A percentile compares a stretch with the other conserved stretches of the same genome.
phyloP scores from a whole-genome alignment of 2,329 filamentous ascomycete genomes.

The Botrytis deweyae region DNA sequence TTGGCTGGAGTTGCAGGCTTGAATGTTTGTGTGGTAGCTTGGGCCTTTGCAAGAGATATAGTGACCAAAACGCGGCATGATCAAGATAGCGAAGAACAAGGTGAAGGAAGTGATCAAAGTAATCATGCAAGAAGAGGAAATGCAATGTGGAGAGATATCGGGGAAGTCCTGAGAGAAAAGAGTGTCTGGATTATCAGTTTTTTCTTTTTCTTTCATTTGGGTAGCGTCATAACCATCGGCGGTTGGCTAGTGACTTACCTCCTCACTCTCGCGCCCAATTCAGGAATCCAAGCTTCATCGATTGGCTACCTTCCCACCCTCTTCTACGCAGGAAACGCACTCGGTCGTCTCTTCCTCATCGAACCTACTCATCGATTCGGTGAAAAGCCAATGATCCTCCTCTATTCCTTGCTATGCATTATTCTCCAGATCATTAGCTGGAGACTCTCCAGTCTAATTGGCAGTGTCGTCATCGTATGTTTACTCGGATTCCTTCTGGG shows the following conservation, averaged over 20 bases:
- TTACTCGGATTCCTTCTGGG: not conserved
- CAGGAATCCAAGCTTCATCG: not conserved
- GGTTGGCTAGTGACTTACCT: conserved; percentile 66
- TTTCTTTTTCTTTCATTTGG: conserved; percentile 65
- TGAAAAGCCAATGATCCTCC: conserved; percentile 55
- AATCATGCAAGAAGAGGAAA: conserved; percentile 31
- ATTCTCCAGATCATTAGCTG: conserved; percentile 60
- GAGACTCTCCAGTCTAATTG: conserved; percentile 51
- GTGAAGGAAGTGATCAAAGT: not conserved
- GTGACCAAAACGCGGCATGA: not conserved
- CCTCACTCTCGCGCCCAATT: not conserved
- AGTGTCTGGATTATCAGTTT: conserved; percentile 58
- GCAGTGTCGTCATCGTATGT: conserved; percentile 41
- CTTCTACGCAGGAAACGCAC: conserved; percentile 56
- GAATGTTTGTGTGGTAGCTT: not conserved
- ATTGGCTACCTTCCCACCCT: conserved; percentile 64
- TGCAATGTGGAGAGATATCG: conserved; percentile 47
- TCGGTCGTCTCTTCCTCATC: conserved; percentile 56
- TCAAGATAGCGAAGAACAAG: not conserved
- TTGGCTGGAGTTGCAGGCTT: not conserved
- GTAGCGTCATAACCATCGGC: conserved; percentile 52
- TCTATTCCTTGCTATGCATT: conserved; percentile 53
- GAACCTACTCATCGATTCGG: conserved; percentile 60
- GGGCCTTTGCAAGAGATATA: not conserved
- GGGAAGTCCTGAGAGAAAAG: conserved; percentile 45